Base-by-base conservation (phyloP, 169 alveolate genomes). In the Besnoitia besnoiti region DNA sequence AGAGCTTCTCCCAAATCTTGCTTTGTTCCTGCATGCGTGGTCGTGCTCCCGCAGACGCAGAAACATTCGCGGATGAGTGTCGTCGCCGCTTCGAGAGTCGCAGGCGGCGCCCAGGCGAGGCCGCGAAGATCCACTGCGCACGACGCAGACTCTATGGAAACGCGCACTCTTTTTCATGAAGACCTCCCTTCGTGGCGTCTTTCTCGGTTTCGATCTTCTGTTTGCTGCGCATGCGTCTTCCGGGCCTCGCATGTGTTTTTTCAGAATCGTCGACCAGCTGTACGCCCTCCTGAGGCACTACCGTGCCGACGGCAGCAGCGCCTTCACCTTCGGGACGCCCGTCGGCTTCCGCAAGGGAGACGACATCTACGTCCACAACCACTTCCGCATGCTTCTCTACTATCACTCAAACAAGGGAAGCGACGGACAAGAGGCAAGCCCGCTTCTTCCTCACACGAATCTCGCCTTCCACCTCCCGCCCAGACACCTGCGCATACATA, bases 191-290 rank as follows among this genome's bases (percentile, higher is more conserved):
- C n/a, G n/a, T n/a, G n/a, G n/a, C n/a, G n/a, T n/a, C n/a, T n/a
- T n/a, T n/a, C n/a, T n/a, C n/a, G n/a, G n/a, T n/a, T n/a, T n/a
- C n/a, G n/a, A n/a, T n/a, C n/a, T n/a, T n/a, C n/a, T n/a, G n/a
- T n/a, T n/a, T n/a, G n/a, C n/a, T n/a, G n/a, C n/a, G n/a, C n/a
- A n/a, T n/a, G n/a, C n/a, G n/a, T n/a, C n/a, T n/a, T n/a, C n/a
- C n/a, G n/a, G n/a, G n/a, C n/a, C n/a, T n/a, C n/a, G 8, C 51
- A 21, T 44, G 90, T 16, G 1, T 77, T 87, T 79, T 42, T 79
- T 61, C 91, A 90, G 93, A 91, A 77, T 93, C n/a, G 89, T 93
- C 19, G 95, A 93, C 42, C 90, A 89, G 76, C 91, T 93, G 59
- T 90, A 90, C 90, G 93, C 90, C 40, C 90, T 90, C 62, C 90